A percentile compares a stretch with the other conserved stretches of the same genome.
phyloP scores from a whole-genome alignment of 768 basidiomycete genomes.

The Calocybe cyanea region DNA sequence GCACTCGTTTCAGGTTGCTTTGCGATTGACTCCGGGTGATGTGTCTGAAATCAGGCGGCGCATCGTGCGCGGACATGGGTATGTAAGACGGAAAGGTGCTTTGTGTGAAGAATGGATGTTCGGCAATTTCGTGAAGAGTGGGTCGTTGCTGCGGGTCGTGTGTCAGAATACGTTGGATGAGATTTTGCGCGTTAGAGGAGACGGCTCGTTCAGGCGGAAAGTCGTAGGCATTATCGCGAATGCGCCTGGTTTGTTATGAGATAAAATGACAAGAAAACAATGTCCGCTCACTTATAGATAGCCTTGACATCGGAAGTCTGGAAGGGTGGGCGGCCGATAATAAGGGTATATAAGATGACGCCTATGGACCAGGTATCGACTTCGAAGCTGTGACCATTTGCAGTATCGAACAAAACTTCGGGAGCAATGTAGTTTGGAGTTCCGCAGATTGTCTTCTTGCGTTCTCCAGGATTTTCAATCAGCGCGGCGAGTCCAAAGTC shows the following conservation, averaged over 20 bases:
- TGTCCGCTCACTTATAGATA: conserved; percentile 74
- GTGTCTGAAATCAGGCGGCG: conserved; percentile 69
- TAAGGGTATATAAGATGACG: conserved; percentile 92
- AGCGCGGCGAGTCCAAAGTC: conserved; percentile 97
- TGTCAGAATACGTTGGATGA: conserved; percentile 83
- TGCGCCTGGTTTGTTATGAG: conserved; percentile 55
- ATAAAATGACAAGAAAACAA: not conserved
- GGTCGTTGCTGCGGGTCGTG: conserved; percentile 81
- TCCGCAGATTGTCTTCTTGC: conserved; percentile 99
- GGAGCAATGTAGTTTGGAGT: conserved; percentile 99
- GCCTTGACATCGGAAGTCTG: conserved; percentile 97
- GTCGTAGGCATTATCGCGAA: conserved; percentile 89
- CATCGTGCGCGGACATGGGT: conserved; percentile 73
- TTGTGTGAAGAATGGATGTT: conserved; percentile 77
- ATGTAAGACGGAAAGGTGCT: conserved; percentile 82
- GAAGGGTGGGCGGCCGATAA: conserved; percentile 95
- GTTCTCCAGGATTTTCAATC: conserved; percentile 92
- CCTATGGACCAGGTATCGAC: conserved; percentile 98
- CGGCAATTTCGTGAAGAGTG: conserved; percentile 78
- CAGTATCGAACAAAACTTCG: conserved; percentile 93
- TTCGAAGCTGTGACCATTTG: conserved; percentile 96
- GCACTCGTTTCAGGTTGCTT: conserved; percentile 66
- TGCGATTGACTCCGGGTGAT: conserved; percentile 59
- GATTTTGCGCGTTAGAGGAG: conserved; percentile 66
- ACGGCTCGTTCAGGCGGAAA: conserved; percentile 79